Conservation (phyloP, 352 stramenopile species). For the Phytopythium litorale region DNA sequence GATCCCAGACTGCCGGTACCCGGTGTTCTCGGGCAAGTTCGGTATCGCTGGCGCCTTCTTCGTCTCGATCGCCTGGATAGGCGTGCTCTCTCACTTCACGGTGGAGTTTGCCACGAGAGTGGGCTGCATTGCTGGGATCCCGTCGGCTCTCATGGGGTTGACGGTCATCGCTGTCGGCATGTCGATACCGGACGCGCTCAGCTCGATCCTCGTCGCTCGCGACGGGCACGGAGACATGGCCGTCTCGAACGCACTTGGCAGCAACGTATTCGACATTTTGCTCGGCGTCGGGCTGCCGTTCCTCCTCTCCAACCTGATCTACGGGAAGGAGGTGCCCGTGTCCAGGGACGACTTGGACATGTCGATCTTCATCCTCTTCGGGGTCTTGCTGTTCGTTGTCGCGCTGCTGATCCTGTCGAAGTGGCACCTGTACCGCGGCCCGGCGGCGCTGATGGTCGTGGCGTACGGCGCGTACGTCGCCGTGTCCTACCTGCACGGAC, state of each 20-base stretch:
- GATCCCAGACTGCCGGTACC: slow-evolving; percentile 70
- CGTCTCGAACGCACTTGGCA: slow-evolving; percentile 80
- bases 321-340: slow-evolving; percentile 45
- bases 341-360: slow-evolving; percentile 47
- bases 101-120: slow-evolving; percentile 59
- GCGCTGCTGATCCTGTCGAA: slow-evolving; percentile 39
- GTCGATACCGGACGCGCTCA: slow-evolving; percentile 77
- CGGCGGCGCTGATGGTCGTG: slow-evolving; percentile 35
- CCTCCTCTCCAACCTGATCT: slow-evolving; percentile 74
- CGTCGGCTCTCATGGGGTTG: slow-evolving; percentile 70
- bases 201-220: slow-evolving; percentile 75
- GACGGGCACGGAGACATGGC: slow-evolving; percentile 78
- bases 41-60: slow-evolving; percentile 58
- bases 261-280: slow-evolving; percentile 86
- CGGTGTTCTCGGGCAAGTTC: slow-evolving; percentile 35
- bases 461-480: slow-evolving; percentile 58
- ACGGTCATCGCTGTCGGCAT: slow-evolving; percentile 79
- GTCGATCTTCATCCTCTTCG: slow-evolving; percentile 66
- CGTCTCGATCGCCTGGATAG: slow-evolving; percentile 70
- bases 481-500: slow-evolving; percentile 49
- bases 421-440: slow-evolving; percentile 44
- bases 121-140: slow-evolving; percentile 62
- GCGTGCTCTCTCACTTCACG: slow-evolving; percentile 68
- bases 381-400: slow-evolving; percentile 53
- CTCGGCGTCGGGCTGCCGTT: slow-evolving; percentile 75